Evolutionary conservation across 2,329 filamentous ascomycete genomes (phyloP), one percentile per base, ranked within the genome.

Genomic region (Beauveria medogensis): DNA sequence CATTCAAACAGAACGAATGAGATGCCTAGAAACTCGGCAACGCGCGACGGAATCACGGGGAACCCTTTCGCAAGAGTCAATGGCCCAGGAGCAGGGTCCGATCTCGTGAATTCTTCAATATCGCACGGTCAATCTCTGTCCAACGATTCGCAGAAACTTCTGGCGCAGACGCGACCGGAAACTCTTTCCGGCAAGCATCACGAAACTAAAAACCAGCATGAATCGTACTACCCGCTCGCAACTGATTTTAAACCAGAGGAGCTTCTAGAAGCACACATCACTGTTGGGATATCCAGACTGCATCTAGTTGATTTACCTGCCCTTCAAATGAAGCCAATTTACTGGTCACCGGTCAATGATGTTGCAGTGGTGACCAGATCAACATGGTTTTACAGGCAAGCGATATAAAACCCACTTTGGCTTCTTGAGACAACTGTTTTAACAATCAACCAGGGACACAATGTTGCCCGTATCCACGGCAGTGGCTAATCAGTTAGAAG

Each of bases 281-380:
- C 92, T 3, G 93, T 97, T 1, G 94, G 94, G 0, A 80, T 94
- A 6, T 96, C 92, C n/a, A 84, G 92, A 65, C 78, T 99, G 62
- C 93, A 99, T 71, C 83, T 92, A 68, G 93, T 97, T 1, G 86
- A 90, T 62, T 80, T 97, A 67, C 92, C 93, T 24, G 83, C 83
- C 58, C 76, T 96, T 40, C 82, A 90, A 69, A 96, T 99, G 92
- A 91, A 92, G 72, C 94, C 94, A 0, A 97, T 97, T 63, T 99
- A 99, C 71, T 99, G 94, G 94, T 92, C 89, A 20, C 93, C 94
- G 8, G 82, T 97, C 37, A 92, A 96, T 68, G 94, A 97, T 69
- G 83, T 95, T 37, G 88, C 91, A 7, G 80, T 86, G 41, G 92
- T 97, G 2, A 81, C 89, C 61, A 82, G 94, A 65, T 92, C 90